phyloP scores from a whole-genome alignment of 768 basidiomycete species.

The Pisolithus sp. region DNA sequence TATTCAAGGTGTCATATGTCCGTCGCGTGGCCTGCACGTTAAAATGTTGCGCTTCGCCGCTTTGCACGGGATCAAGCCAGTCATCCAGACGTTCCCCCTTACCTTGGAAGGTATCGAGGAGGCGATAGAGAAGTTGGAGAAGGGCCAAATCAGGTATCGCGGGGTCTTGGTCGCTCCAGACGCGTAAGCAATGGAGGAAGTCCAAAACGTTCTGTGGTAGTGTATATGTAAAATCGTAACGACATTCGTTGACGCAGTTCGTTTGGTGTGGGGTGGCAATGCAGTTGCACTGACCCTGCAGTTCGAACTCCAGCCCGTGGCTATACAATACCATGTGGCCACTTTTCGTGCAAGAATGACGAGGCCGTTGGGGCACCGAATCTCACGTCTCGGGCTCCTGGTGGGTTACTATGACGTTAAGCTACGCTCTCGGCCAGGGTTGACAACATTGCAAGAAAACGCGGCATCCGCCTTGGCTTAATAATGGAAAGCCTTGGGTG shows the following conservation, averaged over 20 bases:
- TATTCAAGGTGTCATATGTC: constrained; percentile 19
- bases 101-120: constrained; percentile 24
- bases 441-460: too few relatives aligned
- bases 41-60: constrained; percentile 33
- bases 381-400: too few relatives aligned
- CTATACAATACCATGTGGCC: too few relatives aligned
- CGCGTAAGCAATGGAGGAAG: background rate
- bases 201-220: background rate
- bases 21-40: constrained; percentile 21
- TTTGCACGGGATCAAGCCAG: constrained; percentile 20
- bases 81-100: constrained; percentile 29
- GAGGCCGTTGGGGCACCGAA: too few relatives aligned
- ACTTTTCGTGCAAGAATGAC: too few relatives aligned
- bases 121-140: constrained; percentile 20
- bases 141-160: constrained; percentile 27
- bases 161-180: constrained; percentile 20
- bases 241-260: background rate
- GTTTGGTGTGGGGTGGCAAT: too few relatives aligned
- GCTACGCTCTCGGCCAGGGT: too few relatives aligned
- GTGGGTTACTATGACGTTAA: too few relatives aligned
- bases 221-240: background rate
- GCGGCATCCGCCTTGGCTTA: too few relatives aligned
- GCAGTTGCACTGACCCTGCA: too few relatives aligned
- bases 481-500: too few relatives aligned
- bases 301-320: too few relatives aligned